Percentiles rank a stretch among this genome's conserved stretches.
Evolutionary conservation across 2,329 filamentous ascomycete species (phyloP).

Genomic region (Aureobasidium namibiae): DNA sequence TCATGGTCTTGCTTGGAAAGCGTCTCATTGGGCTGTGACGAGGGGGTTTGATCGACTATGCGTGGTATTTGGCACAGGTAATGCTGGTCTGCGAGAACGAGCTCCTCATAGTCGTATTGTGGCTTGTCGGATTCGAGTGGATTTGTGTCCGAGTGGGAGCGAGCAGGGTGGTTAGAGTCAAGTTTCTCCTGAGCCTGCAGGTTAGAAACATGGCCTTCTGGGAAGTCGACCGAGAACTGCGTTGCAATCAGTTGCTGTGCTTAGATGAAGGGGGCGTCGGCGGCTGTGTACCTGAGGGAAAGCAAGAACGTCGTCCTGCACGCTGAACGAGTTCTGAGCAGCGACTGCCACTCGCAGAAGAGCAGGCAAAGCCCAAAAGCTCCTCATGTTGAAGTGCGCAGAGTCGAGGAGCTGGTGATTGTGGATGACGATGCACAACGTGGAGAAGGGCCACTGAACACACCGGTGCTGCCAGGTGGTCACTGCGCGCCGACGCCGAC

Average conservation of each 20-base stretch:
- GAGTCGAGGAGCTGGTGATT: not conserved
- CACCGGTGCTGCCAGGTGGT: too few species aligned
- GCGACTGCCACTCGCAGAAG: constrained; percentile 41
- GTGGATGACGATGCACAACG: not conserved
- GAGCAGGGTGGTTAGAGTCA: not conserved
- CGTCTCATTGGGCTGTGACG: constrained; percentile 22
- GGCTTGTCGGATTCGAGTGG: constrained; percentile 9
- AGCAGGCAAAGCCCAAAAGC: constrained; percentile 41
- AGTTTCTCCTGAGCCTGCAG: constrained; percentile 58
- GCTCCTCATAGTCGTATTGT: constrained; percentile 55
- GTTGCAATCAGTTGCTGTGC: not conserved
- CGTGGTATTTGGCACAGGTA: constrained; percentile 82
- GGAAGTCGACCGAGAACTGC: constrained; percentile 74
- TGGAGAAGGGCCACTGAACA: too few species aligned
- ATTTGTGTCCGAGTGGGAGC: not conserved
- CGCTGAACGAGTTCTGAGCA: constrained; percentile 62
- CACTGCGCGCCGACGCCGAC: not conserved
- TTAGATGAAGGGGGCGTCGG: not conserved
- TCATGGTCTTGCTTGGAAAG: constrained; percentile 57
- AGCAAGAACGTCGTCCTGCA: constrained; percentile 79
- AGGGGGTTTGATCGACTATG: constrained; percentile 45
- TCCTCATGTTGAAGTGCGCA: constrained; percentile 30
- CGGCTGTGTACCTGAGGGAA: constrained; percentile 63
- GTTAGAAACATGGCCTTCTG: constrained; percentile 63
- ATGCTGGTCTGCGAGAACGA: constrained; percentile 59